phyloP scores from a whole-genome alignment of 2,329 filamentous ascomycete species.

The Fusarium coicis region DNA sequence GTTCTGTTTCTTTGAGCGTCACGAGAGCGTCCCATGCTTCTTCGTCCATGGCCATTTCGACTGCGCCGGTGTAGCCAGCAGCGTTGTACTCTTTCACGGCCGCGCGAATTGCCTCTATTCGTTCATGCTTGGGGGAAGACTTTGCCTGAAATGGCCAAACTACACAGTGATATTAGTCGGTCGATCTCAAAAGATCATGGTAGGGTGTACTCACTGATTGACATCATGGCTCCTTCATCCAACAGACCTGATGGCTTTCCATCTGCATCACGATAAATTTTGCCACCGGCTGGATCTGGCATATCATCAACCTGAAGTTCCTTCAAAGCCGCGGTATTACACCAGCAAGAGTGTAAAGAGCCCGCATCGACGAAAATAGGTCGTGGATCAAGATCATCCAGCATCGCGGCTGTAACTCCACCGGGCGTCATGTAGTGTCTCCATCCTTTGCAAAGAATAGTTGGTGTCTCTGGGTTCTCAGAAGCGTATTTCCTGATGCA shows the following conservation, averaged over 20 bases:
- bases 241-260: constrained; percentile 61
- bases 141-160: constrained; percentile 61
- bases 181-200: constrained; percentile 42
- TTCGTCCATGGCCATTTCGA: constrained; percentile 72
- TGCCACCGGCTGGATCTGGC: constrained; percentile 61
- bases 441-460: constrained; percentile 66
- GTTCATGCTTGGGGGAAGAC: constrained; percentile 56
- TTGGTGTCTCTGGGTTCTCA: constrained; percentile 56
- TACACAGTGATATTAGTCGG: fast-evolving
- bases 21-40: constrained; percentile 63
- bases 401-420: constrained; percentile 53
- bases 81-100: constrained; percentile 61
- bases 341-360: constrained; percentile 67
- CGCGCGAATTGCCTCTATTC: constrained; percentile 57
- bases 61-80: constrained; percentile 64
- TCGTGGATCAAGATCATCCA: constrained; percentile 63
- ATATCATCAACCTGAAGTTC: constrained; percentile 59
- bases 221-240: constrained; percentile 50
- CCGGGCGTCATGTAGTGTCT: constrained; percentile 58
- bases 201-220: constrained; percentile 53
- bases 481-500: constrained; percentile 57
- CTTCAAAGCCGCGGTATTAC: constrained; percentile 60
- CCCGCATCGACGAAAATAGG: constrained; percentile 67
- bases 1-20: constrained; percentile 48
- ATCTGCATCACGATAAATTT: constrained; percentile 58